phyloP scores from a whole-genome alignment of 2,329 filamentous ascomycete genomes.

The Conoideocrella luteorostrata region DNA sequence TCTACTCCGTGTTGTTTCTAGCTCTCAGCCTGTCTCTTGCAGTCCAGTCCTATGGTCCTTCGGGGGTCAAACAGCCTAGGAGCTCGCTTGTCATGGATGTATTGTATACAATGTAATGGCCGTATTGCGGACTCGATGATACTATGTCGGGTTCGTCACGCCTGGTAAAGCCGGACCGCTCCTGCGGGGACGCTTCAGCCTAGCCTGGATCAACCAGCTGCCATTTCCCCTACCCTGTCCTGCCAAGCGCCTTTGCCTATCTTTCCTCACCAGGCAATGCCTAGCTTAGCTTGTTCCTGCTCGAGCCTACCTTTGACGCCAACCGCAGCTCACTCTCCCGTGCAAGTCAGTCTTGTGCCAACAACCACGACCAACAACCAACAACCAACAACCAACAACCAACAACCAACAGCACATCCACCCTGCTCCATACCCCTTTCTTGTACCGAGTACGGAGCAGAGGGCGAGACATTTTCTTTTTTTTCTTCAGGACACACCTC shows the following conservation, averaged over 20 bases:
- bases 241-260: not conserved
- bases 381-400: not conserved
- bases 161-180: too few relatives aligned
- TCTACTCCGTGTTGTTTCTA: too few relatives aligned
- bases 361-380: not conserved
- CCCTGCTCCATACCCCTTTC: conserved; percentile 1
- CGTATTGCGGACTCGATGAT: too few relatives aligned
- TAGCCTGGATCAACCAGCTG: not conserved
- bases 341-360: not conserved
- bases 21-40: not conserved
- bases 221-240: not conserved
- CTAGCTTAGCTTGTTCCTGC: not conserved
- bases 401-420: not conserved
- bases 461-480: not conserved
- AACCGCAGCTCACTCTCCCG: not conserved
- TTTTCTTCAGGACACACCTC: not conserved
- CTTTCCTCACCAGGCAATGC: not conserved
- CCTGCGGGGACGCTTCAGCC: not conserved
- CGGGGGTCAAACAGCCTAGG: too few relatives aligned
- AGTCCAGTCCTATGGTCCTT: too few relatives aligned
- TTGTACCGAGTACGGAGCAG: not conserved
- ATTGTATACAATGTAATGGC: too few relatives aligned
- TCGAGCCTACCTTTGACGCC: not conserved
- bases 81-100: too few relatives aligned
- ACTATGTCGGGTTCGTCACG: too few relatives aligned